A percentile compares a stretch with the other conserved stretches of the same genome.
Evolutionary conservation across 2,329 filamentous ascomycete genomes (phyloP).

Genomic region (Colletotrichum sidae): DNA sequence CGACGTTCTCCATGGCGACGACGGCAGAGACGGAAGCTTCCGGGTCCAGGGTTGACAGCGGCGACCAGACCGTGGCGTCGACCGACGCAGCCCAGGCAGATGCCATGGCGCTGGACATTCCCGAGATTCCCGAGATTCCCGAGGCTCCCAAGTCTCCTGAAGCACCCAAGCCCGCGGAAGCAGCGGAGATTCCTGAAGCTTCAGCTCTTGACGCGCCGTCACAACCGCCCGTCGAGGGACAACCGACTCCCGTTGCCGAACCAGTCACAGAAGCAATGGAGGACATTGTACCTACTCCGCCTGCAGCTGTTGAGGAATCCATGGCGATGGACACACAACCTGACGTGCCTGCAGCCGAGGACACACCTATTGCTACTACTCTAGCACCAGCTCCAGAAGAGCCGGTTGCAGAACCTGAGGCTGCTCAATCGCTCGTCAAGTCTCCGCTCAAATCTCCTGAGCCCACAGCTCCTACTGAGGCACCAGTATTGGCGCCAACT

Average conservation of each 20-base stretch:
- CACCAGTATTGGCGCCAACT: neutral
- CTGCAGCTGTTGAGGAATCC: conserved; percentile 5
- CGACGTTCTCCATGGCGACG: conserved; percentile 31
- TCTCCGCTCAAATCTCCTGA: conserved; percentile 18
- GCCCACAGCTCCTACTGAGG: neutral
- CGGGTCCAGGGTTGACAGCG: conserved; percentile 24
- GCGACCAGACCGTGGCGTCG: conserved; percentile 26
- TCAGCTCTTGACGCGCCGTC: neutral
- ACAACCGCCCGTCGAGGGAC: conserved; percentile 3
- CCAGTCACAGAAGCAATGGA: conserved; percentile 19
- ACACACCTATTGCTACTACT: neutral
- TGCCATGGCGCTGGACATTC: conserved; percentile 26
- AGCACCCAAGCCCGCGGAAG: neutral
- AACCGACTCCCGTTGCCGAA: conserved; percentile 11
- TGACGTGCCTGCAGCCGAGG: conserved; percentile 2
- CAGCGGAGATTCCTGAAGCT: conserved; percentile 10
- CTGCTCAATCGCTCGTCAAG: conserved; percentile 16
- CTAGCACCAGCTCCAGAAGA: neutral
- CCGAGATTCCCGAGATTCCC: neutral
- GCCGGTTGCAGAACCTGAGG: neutral
- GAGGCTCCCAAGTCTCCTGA: neutral
- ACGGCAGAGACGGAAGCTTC: conserved; percentile 33
- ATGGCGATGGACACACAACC: conserved; percentile 13
- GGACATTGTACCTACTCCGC: neutral
- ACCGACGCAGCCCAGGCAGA: conserved; percentile 18